Conservation (phyloP, 2,329 filamentous ascomycete species). For the Phialocephala subalpina region DNA sequence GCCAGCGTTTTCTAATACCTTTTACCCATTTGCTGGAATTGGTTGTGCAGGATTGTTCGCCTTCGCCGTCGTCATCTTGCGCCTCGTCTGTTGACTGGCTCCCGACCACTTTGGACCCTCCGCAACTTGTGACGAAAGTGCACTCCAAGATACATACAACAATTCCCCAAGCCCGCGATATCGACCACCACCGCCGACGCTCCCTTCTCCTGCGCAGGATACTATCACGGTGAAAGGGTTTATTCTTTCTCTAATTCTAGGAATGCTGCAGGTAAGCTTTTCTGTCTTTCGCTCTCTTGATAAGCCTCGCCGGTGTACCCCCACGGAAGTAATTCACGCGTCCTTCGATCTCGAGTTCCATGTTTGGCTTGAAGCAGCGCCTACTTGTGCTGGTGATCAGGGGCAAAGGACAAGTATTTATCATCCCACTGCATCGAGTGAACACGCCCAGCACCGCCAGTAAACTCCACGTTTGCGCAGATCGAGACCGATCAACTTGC, state of each 20-base stretch:
- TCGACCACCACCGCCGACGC: conserved; percentile 31
- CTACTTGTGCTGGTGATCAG: conserved; percentile 1
- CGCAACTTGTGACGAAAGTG: conserved; percentile 7
- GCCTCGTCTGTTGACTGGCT: conserved; percentile 11
- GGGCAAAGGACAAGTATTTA: neutral
- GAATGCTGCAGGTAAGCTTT: conserved; percentile 46
- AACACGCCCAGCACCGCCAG: conserved; percentile 12
- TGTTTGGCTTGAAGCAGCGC: conserved; percentile 19
- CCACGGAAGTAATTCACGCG: conserved; percentile 33
- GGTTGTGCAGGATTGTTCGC: conserved; percentile 20
- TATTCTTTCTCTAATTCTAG: conserved; percentile 32
- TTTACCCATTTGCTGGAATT: conserved; percentile 8
- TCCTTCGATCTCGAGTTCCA: conserved; percentile 14
- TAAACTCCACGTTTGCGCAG: conserved; percentile 24
- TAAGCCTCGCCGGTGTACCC: conserved; percentile 33
- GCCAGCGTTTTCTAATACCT: conserved; percentile 6
- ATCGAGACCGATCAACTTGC: conserved; percentile 21
- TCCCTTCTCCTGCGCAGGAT: conserved; percentile 6
- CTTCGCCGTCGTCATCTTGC: conserved; percentile 33
- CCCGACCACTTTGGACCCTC: conserved; percentile 18
- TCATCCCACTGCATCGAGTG: conserved; percentile 20
- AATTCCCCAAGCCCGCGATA: conserved; percentile 30
- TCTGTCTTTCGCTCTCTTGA: conserved; percentile 22
- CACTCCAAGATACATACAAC: conserved; percentile 22
- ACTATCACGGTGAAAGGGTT: conserved; percentile 11